Percentiles rank a stretch among this genome's conserved stretches.
Conservation (phyloP, 2,329 filamentous ascomycete genomes). For the Tolypocladium album region DNA sequence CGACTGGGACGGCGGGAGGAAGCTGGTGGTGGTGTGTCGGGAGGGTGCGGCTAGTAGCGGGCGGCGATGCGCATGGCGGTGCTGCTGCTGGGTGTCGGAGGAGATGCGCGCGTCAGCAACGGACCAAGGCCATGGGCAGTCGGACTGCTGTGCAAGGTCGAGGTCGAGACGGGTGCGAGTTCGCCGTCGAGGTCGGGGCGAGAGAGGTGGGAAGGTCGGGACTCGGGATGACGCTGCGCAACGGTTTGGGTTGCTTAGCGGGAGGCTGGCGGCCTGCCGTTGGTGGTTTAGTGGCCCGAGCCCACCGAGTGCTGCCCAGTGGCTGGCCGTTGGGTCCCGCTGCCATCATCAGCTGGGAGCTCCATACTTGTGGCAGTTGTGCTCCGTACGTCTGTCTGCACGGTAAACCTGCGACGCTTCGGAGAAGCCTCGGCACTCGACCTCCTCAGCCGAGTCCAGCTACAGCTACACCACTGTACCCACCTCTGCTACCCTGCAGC, state of each 20-base stretch:
- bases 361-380: too few relatives aligned
- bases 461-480: too few relatives aligned
- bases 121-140: conserved; percentile 1
- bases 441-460: too few relatives aligned
- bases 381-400: too few relatives aligned
- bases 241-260: not conserved
- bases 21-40: not conserved
- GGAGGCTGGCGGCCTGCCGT: not conserved
- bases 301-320: not conserved
- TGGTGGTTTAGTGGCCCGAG: not conserved
- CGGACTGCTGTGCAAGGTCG: not conserved
- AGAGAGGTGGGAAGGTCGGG: not conserved
- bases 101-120: conserved; percentile 6
- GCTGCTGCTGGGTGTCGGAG: not conserved
- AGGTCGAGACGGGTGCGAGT: not conserved
- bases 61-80: conserved; percentile 10
- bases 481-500: not conserved
- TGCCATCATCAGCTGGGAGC: not conserved
- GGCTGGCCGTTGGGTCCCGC: not conserved
- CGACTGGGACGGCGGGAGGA: not conserved
- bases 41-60: conserved; percentile 1
- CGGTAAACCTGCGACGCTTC: not conserved
- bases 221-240: not conserved
- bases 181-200: not conserved
- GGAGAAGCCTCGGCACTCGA: not conserved